Percentiles rank a stretch among this genome's conserved stretches.
Evolutionary conservation across 306 rosid species (phyloP).

Genomic region (Quercus gilva): DNA sequence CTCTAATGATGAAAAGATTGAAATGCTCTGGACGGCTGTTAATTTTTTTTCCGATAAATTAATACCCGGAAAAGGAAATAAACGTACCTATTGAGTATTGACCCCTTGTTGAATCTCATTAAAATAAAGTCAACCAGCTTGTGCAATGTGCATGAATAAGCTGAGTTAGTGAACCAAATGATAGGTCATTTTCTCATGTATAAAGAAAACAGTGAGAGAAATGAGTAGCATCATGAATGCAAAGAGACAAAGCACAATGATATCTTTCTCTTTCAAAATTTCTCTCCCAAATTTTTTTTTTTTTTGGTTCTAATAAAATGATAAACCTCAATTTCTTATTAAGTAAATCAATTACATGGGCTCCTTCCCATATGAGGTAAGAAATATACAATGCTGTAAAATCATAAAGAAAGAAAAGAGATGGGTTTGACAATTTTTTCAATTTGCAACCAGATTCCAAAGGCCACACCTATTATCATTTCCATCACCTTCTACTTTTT

Average conservation of each 20-base stretch:
- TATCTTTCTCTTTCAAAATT: slow-evolving; percentile 7
- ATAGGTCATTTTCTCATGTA: slow-evolving; percentile 34
- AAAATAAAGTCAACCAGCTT: slow-evolving; percentile 42
- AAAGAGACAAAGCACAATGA: slow-evolving; percentile 45
- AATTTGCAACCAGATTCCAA: slow-evolving; percentile 31
- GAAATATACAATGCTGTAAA: neutral
- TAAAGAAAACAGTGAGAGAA: slow-evolving; percentile 16
- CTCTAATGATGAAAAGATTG: slow-evolving; percentile 22
- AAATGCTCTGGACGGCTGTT: slow-evolving; percentile 17
- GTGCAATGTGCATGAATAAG: slow-evolving; percentile 39
- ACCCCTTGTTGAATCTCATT: neutral
- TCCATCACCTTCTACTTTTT: slow-evolving; percentile 20
- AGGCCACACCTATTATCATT: slow-evolving; percentile 29
- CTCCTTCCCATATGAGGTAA: slow-evolving; percentile 15
- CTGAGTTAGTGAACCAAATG: slow-evolving; percentile 40
- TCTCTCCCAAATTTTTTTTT: neutral
- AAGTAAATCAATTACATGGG: neutral
- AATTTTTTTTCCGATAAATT: neutral
- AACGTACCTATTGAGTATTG: neutral
- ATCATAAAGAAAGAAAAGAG: neutral
- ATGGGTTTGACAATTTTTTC: slow-evolving; percentile 14
- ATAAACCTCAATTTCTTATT: neutral
- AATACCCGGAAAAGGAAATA: neutral
- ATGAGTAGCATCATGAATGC: slow-evolving; percentile 32
- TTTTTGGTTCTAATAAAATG: neutral